A percentile compares a stretch with the other conserved stretches of the same genome.
Evolutionary conservation across 805 yeast species (phyloP).

Genomic region (Candida xiaguanensis): DNA sequence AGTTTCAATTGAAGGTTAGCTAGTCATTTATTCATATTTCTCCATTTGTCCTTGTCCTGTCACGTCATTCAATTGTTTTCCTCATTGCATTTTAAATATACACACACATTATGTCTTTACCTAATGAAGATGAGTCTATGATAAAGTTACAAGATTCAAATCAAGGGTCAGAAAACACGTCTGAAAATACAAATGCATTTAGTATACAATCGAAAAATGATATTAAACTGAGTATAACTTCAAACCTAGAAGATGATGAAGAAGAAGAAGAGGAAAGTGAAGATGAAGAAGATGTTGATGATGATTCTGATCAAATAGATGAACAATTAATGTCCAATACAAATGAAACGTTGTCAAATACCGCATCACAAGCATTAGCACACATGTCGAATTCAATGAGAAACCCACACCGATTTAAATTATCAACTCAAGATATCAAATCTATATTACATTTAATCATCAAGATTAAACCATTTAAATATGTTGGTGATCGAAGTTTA

Average conservation of each 20-base stretch:
- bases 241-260: neutral
- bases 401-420: constrained; percentile 19
- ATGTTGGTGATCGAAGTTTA: constrained; percentile 30
- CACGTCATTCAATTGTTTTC: no score
- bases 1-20: no score
- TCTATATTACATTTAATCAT: constrained; percentile 28
- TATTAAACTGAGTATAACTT: neutral
- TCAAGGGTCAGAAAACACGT: no score
- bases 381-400: constrained; percentile 7
- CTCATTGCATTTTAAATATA: neutral
- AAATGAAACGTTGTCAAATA: constrained; percentile 1
- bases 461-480: constrained; percentile 33
- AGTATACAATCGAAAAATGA: neutral
- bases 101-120: neutral
- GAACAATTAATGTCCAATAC: neutral
- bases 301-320: constrained; percentile 2
- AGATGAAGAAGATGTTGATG: neutral
- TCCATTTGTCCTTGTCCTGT: no score
- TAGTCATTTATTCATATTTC: no score
- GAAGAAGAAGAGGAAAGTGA: neutral
- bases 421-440: constrained; percentile 24
- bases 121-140: neutral
- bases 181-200: neutral
- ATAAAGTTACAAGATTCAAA: neutral
- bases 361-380: constrained; percentile 9